These are phyloP conservation scores for Tephrocybe sp. DNA, from an alignment of 768 basidiomycete species.

Conservation along the genomic window DNA sequence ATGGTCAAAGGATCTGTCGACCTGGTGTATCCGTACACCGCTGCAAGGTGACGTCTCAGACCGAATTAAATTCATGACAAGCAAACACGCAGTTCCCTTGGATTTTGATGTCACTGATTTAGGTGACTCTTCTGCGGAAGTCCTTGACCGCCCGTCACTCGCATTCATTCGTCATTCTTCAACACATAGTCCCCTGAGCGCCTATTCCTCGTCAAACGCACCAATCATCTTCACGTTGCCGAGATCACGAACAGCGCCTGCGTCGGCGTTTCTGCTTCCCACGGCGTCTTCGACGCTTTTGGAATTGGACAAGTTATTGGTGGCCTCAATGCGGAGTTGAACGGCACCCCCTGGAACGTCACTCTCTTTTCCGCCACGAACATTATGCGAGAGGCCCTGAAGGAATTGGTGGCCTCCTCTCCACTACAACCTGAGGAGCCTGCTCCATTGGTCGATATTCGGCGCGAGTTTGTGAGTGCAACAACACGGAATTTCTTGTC, in stretches of 20 bases:
- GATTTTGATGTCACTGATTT: not conserved
- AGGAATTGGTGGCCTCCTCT: not conserved
- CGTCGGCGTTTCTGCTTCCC: not conserved
- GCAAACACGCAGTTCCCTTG: not conserved
- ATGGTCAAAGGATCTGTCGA: not conserved
- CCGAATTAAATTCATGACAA: slow-evolving; percentile 1
- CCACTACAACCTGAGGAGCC: not conserved
- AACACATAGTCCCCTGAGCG: not conserved
- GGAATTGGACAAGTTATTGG: slow-evolving; percentile 3
- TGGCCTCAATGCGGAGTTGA: slow-evolving; percentile 1
- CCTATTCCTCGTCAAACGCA: not conserved
- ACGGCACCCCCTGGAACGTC: not conserved
- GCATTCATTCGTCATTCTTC: slow-evolving; percentile 3
- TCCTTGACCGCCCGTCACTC: not conserved
- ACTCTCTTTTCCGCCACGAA: not conserved
- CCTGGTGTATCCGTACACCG: slow-evolving; percentile 2
- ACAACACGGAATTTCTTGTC: not conserved
- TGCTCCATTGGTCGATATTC: not conserved
- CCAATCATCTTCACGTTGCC: slow-evolving; percentile 6
- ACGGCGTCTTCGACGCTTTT: slow-evolving; percentile 5
- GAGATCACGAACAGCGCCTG: slow-evolving; percentile 2
- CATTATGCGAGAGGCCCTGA: not conserved
- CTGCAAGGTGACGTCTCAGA: not conserved
- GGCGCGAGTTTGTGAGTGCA: not conserved
- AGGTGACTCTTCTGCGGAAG: not conserved